Base-by-base conservation (phyloP, 306 rosid genomes). In the Dicorynia guianensis region DNA sequence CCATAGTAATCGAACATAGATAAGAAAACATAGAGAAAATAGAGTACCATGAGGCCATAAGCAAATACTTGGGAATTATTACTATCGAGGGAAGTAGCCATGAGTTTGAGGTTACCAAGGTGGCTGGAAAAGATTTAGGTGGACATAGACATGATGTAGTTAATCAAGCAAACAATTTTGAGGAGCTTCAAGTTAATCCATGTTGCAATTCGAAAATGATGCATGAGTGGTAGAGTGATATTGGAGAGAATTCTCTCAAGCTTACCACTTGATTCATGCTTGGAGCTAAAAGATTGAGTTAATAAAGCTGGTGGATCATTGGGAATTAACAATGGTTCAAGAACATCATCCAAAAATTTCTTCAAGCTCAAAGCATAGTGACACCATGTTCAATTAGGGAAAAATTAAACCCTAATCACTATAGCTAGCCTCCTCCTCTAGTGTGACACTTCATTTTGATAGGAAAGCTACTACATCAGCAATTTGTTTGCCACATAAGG, bases 101-200 rank as follows among this genome's bases (percentile, higher is more conserved):
- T 93, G 4, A 88, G 91, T 39, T 90, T 89, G 4, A 90, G 89
- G 50, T 79, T 90, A 5, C 96, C 96, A 11, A 90, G 96, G 80
- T 84, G 96, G 71, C 93, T 91, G 71, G 86, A 77, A 65, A 90
- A 78, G 63, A 90, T 86, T 65, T 86, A n/a, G n/a, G n/a, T n/a
- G n/a, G n/a, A n/a, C n/a, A n/a, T n/a, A n/a, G n/a, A n/a, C n/a
- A n/a, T n/a, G 93, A 90, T 39, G 18, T 82, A 86, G 69, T 88
- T 90, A 84, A 86, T 81, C 50, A 81, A 39, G 66, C 86, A 90
- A 3, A 86, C 91, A 0, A 84, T 0, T 0, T 88, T 80, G 5
- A 90, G 88, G 6, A 88, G 93, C 64, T 43, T 82, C 11, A 80
- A 39, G 75, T 88, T 91, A 40, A 87, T 47, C 90, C 79, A 84